Percentiles rank a stretch among this genome's conserved stretches.
Conservation (phyloP, 352 stramenopile genomes). For the Phytophthora citrophthora region DNA sequence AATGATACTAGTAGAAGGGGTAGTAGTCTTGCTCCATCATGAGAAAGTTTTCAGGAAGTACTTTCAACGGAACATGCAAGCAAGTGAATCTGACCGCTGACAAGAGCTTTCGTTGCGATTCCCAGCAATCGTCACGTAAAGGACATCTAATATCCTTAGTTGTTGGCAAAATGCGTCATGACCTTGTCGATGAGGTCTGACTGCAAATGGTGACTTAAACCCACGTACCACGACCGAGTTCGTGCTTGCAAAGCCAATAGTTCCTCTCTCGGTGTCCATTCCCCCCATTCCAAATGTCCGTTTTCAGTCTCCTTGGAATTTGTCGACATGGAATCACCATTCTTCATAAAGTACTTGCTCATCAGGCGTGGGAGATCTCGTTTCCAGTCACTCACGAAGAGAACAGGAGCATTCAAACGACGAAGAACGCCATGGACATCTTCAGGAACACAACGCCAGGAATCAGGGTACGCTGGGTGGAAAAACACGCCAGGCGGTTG, state of each 20-base stretch:
- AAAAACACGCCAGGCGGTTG: conserved; percentile 55
- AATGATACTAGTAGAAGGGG: too few relatives aligned
- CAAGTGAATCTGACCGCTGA: too few relatives aligned
- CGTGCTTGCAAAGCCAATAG: conserved; percentile 41
- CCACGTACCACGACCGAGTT: conserved; percentile 45
- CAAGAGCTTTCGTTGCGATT: too few relatives aligned
- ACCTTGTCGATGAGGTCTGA: conserved; percentile 46
- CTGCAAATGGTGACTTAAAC: conserved; percentile 53
- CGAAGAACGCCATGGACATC: conserved; percentile 63
- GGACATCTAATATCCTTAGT: too few relatives aligned
- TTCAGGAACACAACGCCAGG: conserved; percentile 60
- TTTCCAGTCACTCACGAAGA: conserved; percentile 68
- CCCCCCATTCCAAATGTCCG: conserved; percentile 14
- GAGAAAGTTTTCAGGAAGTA: too few relatives aligned
- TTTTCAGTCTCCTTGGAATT: conserved; percentile 3
- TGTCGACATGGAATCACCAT: conserved; percentile 1
- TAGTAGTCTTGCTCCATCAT: not conserved
- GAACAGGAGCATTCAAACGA: conserved; percentile 53
- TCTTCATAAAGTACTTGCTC: conserved; percentile 36
- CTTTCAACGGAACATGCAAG: too few relatives aligned
- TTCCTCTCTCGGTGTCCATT: conserved; percentile 41
- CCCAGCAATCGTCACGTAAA: too few relatives aligned
- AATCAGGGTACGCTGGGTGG: conserved; percentile 64
- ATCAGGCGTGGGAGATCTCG: conserved; percentile 53
- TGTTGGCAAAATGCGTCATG: conserved; percentile 37